Evolutionary conservation across 2,329 filamentous ascomycete genomes (phyloP), one percentile per base, ranked within the genome.

Genomic region (Neoarthrinium moseri): DNA sequence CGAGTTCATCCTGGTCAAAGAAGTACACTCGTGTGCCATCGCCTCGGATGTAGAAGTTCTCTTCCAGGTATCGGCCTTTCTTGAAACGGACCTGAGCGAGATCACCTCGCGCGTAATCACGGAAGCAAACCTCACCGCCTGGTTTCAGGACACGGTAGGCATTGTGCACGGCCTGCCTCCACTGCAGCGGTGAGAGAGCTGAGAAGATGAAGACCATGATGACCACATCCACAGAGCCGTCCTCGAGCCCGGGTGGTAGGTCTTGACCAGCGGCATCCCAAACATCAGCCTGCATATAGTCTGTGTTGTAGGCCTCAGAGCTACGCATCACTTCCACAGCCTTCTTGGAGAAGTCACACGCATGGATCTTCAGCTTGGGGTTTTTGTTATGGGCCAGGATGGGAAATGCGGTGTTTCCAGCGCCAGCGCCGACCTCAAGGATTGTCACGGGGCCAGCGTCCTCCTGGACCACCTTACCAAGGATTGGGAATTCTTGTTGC

Each of bases 191-290:
- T 26, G 87, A 84, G 37, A 99, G 73, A 2, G 94, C 94, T 15
- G 90, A 96, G 74, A 99, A 97, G 61, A 97, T 92, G 72, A 99
- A 99, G 50, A 99, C 90, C 78, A 99, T 83, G 43, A 99, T 76
- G 29, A 95, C 89, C 30, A 97, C 82, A 67, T 99, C 92, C 49
- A 96, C 91, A 48, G 82, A 88, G n/a, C 77, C 84, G 57, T 91
- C 85, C 40, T 73, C 73, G 13, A 99, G 71, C 2, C 83, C 88
- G 2, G 89, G 88, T 5, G 94, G 92, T 6, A 96, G 72, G 33
- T 75, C 74, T 34, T 84, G 75, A 49, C 82, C 78, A 2, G 91
- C 82, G 12, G 87, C 86, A 69, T 99, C 94, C 92, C 95, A 99
- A 15, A 97, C 91, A 65, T 96, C 91, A 17, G 92, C 92, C 60